Evolutionary conservation across 225 moss, liverwort and hornwort species (phyloP).

Genomic region (Antitrichia curtipendula): DNA sequence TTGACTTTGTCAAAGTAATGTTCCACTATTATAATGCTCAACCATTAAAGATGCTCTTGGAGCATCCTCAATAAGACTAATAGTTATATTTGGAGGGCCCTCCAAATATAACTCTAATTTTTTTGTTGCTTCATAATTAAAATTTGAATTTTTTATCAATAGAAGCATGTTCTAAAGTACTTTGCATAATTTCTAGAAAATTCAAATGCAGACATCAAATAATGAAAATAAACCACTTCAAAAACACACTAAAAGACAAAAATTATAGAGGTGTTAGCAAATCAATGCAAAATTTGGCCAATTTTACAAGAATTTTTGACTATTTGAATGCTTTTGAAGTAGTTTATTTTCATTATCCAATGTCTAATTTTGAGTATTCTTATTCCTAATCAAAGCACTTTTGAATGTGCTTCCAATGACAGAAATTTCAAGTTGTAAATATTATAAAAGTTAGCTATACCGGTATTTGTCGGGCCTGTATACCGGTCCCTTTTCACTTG

Average conservation of each 20-base stretch:
- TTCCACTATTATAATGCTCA: not conserved
- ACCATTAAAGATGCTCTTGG: not conserved
- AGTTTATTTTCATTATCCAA: not conserved
- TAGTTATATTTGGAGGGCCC: too few relatives aligned
- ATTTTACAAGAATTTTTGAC: accelerated
- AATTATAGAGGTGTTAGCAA: not conserved
- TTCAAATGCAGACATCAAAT: too few relatives aligned
- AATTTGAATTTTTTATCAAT: not conserved
- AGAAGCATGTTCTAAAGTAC: not conserved
- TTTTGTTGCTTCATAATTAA: not conserved
- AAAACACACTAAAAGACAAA: not conserved
- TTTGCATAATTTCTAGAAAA: not conserved
- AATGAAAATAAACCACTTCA: not conserved
- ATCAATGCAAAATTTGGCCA: not conserved
- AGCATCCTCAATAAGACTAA: accelerated
- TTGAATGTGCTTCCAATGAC: not conserved
- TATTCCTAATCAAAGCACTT: not conserved
- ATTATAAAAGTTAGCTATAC: not conserved
- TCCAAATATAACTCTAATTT: not conserved
- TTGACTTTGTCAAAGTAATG: not conserved
- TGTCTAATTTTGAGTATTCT: not conserved
- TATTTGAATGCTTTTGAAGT: accelerated
- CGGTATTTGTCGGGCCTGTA: not conserved
- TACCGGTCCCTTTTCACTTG: not conserved
- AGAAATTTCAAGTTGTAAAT: not conserved